A percentile compares a stretch with the other conserved stretches of the same genome.
Conservation (phyloP, 2,329 filamentous ascomycete genomes). For the Exophiala aquamarina region DNA sequence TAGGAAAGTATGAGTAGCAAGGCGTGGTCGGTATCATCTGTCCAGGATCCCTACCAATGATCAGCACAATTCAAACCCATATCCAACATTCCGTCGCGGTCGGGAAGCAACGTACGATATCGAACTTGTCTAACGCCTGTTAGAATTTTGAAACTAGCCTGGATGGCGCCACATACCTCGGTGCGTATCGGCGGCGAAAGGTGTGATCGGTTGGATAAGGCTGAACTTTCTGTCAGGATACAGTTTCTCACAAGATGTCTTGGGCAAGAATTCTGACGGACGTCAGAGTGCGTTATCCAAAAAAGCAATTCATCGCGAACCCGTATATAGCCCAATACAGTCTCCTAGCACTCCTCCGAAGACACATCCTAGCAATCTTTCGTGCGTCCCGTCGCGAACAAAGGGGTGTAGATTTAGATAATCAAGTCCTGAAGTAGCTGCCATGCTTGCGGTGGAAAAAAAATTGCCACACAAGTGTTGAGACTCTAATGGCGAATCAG, state of each 20-base stretch:
- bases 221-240: background rate
- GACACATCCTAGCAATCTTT: background rate
- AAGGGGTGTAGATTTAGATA: constrained; percentile 1
- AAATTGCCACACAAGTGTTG: too few species aligned
- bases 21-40: background rate
- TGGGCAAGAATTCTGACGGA: background rate
- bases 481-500: too few species aligned
- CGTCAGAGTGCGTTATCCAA: background rate
- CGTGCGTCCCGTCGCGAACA: background rate
- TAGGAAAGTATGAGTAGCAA: background rate
- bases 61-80: background rate
- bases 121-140: background rate
- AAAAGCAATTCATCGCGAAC: background rate
- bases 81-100: background rate
- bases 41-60: background rate
- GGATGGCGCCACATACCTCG: background rate
- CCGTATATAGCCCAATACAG: background rate
- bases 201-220: background rate
- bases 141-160: background rate
- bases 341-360: constrained; percentile 1
- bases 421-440: background rate
- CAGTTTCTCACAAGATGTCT: background rate
- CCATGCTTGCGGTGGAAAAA: background rate
- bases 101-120: background rate
- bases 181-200: background rate